These are phyloP conservation scores for Schrenkiella parvula DNA, from an alignment of 345 rosid genomes.

Conservation along the genomic window DNA sequence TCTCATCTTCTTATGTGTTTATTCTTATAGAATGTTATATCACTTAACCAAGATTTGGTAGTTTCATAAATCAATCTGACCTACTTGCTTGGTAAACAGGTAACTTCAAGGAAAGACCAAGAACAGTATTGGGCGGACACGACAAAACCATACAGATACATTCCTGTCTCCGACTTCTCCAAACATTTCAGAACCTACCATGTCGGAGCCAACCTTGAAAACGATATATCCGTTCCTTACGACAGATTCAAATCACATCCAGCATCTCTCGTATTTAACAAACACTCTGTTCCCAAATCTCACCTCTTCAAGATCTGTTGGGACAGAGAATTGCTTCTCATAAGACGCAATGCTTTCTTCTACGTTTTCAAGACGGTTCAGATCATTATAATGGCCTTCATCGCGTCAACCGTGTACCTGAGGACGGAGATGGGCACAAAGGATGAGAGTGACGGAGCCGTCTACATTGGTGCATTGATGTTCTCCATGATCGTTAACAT, in stretches of 20 bases:
- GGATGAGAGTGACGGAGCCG: constrained; percentile 46
- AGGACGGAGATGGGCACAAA: constrained; percentile 55
- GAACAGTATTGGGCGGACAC: constrained; percentile 79
- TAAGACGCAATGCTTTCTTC: constrained; percentile 62
- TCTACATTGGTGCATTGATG: constrained; percentile 47
- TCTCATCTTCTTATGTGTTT: not conserved
- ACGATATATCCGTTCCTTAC: constrained; percentile 54
- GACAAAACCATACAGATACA: constrained; percentile 56
- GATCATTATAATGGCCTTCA: constrained; percentile 51
- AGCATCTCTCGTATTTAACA: constrained; percentile 65
- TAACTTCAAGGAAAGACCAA: constrained; percentile 86
- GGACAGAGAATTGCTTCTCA: constrained; percentile 74
- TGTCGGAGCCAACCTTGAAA: constrained; percentile 53
- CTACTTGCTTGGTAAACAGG: constrained; percentile 43
- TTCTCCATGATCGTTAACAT: constrained; percentile 58
- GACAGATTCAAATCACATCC: constrained; percentile 54
- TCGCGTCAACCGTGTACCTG: constrained; percentile 57
- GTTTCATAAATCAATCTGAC: not conserved
- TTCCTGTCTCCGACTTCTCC: constrained; percentile 57
- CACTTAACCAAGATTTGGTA: not conserved
- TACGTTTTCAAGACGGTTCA: constrained; percentile 72
- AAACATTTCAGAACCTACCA: constrained; percentile 59
- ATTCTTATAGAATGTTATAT: not conserved
- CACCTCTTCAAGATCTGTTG: constrained; percentile 69
- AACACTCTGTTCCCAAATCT: constrained; percentile 50